Evolutionary conservation across 1,284 basidiomycete genomes (phyloP).

Genomic region (Acaromyces ingoldii): DNA sequence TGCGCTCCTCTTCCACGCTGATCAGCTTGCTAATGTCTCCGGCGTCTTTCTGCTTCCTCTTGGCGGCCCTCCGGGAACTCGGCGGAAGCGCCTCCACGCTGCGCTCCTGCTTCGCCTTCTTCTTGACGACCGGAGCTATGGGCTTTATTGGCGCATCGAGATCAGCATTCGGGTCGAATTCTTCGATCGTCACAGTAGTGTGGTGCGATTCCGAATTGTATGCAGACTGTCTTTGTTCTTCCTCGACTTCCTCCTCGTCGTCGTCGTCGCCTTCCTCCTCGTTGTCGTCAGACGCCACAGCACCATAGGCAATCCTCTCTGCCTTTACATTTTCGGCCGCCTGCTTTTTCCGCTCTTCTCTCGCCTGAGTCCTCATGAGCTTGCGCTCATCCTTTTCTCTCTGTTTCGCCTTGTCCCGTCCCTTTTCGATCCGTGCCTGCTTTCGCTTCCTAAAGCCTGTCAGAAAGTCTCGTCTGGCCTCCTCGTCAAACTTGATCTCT

Average conservation of each 20-base stretch:
- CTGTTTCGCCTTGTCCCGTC: conserved; percentile 31
- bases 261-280: conserved; percentile 13
- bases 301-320: conserved; percentile 32
- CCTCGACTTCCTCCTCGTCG: conserved; percentile 12
- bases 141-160: no score
- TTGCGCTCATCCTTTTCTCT: conserved; percentile 30
- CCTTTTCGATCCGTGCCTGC: conserved; percentile 21
- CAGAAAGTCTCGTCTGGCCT: conserved; percentile 39
- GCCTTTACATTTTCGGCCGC: conserved; percentile 43
- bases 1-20: no score
- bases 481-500: conserved; percentile 51
- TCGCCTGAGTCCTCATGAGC: conserved; percentile 26
- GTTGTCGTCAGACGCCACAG: conserved; percentile 31
- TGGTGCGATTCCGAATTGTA: conserved; percentile 30
- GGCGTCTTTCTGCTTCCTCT: background rate
- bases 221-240: conserved; percentile 14
- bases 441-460: conserved; percentile 50
- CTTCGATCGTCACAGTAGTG: conserved; percentile 26
- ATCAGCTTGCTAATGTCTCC: no score
- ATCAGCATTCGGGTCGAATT: conserved; percentile 28
- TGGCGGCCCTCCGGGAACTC: conserved; percentile 1
- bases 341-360: conserved; percentile 30
- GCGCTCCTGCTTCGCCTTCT: background rate
- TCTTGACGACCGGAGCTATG: no score
- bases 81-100: no score